Base-by-base conservation (phyloP, 208 protist genomes). In the Acanthamoeba royreba region DNA sequence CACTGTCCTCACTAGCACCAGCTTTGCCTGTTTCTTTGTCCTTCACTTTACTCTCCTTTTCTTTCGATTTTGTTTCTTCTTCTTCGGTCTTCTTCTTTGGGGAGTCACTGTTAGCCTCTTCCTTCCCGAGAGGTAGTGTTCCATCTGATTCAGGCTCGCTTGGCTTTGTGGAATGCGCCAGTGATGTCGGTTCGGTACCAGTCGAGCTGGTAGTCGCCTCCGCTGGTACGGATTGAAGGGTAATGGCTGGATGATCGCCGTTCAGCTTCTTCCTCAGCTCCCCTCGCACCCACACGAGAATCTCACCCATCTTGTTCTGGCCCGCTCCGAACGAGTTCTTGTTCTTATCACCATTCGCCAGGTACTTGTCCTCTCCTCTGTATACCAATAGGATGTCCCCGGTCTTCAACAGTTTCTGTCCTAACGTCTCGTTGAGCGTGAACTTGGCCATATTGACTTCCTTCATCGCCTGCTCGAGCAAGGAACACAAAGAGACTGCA, bases 41-140 rank as follows among this genome's bases (percentile, higher is more conserved):
- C 40, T 83, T 83, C 72, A 46, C 72, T 43, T 43, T 63, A n/a
- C 33, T 83, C 72, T 83, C 72, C 43, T 83, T 83, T 46, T 83
- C 72, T 46, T 42, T 31, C 22, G 4, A 7, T 83, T 33, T 31
- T 47, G 25, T 2, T 83, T 31, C 72, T 83, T 47, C 43, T 83
- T 33, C 72, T 35, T 35, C 25, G 33, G 55, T 66, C 72, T 13
- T 83, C 22, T 83, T 31, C 72, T 8, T 77, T 11, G 66, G 13
- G 22, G 35, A 11, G 9, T 77, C 66, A 9, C 22, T 40, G 13
- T 77, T 77, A n/a, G 13, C 66, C 13, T 22, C 35, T n/a, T 40
- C 19, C n/a, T 77, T 77, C 13, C 66, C 66, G 22, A 43, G 22
- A 15, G 28, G 49, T 19, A n/a, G n/a, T n/a, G n/a, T n/a, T n/a